Percentiles rank a stretch among this genome's conserved stretches.
These are phyloP conservation scores for Heteromeles arbutifolia DNA, from an alignment of 306 rosid genomes.

Conservation along the genomic window DNA sequence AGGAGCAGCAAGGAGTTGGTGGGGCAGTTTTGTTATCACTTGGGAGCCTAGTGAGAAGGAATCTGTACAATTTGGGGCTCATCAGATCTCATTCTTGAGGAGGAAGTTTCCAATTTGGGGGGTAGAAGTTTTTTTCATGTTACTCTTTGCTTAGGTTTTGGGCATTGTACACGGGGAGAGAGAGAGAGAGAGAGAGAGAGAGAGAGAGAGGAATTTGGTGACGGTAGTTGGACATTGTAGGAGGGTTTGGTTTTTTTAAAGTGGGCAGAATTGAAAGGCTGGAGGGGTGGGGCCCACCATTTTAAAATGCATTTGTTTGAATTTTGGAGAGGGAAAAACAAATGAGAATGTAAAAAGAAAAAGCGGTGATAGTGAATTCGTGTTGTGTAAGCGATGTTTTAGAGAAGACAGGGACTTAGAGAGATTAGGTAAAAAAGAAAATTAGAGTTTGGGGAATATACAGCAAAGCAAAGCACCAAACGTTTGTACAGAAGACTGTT, in stretches of 20 bases:
- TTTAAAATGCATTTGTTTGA: conserved; percentile 40
- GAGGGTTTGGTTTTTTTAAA: conserved; percentile 47
- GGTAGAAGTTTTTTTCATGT: not conserved
- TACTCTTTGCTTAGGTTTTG: conserved; percentile 65
- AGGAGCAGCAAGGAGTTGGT: conserved; percentile 55
- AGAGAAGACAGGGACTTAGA: no score
- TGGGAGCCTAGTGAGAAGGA: conserved; percentile 84
- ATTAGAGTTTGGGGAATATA: conserved; percentile 20
- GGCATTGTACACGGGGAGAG: conserved; percentile 68
- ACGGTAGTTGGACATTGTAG: conserved; percentile 32
- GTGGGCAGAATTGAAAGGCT: conserved; percentile 27
- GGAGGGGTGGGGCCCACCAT: conserved; percentile 20
- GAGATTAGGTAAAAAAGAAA: not conserved
- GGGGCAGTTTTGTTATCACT: conserved; percentile 81
- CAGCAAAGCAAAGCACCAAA: conserved; percentile 15
- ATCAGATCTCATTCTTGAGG: conserved; percentile 65
- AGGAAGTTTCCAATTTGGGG: conserved; percentile 17
- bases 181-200: conserved; percentile 16
- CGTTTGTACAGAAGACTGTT: conserved; percentile 34
- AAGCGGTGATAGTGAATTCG: not conserved
- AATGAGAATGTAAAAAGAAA: conserved; percentile 12
- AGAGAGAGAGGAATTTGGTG: conserved; percentile 40
- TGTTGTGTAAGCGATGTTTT: no score
- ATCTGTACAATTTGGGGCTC: conserved; percentile 74
- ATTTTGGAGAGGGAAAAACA: not conserved